Conservation (phyloP, 306 rosid genomes). For the Lathyrus oleraceus region DNA sequence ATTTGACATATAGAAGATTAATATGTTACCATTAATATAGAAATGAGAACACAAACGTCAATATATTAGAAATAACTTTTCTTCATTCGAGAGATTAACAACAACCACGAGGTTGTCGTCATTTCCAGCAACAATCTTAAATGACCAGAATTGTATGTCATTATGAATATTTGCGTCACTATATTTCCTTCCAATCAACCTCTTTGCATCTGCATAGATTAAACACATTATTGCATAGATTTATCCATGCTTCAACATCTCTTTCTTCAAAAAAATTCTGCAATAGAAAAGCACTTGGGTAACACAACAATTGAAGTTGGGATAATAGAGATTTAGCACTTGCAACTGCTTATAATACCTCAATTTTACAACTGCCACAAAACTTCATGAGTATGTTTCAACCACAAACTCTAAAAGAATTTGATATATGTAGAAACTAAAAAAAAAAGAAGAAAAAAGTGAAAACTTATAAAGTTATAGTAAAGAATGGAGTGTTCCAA, state of each 20-base stretch:
- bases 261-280: constrained; percentile 86
- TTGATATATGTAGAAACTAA: constrained; percentile 1
- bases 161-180: too few relatives aligned
- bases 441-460: not conserved
- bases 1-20: too few relatives aligned
- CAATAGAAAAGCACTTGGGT: constrained; percentile 30
- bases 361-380: constrained; percentile 67
- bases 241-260: constrained; percentile 91
- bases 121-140: too few relatives aligned
- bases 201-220: too few relatives aligned
- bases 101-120: too few relatives aligned
- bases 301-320: constrained; percentile 16
- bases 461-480: constrained; percentile 32
- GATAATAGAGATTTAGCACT: constrained; percentile 31
- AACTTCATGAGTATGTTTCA: constrained; percentile 74
- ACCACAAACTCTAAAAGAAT: constrained; percentile 41
- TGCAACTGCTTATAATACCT: constrained; percentile 53
- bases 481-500: constrained; percentile 37
- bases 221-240: too few relatives aligned
- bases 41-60: too few relatives aligned
- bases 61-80: too few relatives aligned
- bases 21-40: too few relatives aligned
- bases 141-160: too few relatives aligned
- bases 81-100: too few relatives aligned
- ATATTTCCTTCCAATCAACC: too few relatives aligned